Evolutionary conservation across 1,139 yeast genomes (phyloP).

Genomic region (Kodamaea ohmeri): DNA sequence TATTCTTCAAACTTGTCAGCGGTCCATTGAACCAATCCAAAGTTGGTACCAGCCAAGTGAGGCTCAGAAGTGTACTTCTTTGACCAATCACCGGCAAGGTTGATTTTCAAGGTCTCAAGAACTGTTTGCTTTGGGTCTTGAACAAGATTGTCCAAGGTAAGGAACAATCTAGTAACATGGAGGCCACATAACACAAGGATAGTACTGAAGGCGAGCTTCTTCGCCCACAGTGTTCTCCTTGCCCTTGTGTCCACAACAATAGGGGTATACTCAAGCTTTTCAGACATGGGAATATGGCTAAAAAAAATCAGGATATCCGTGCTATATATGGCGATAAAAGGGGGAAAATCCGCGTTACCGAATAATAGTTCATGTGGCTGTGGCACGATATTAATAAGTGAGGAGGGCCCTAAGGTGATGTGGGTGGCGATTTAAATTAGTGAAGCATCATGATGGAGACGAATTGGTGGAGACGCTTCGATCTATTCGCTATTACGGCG

Average conservation of each 20-base stretch:
- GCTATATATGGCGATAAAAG: not conserved
- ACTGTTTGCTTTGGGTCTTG: constrained; percentile 13
- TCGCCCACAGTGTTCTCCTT: constrained; percentile 2
- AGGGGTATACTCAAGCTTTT: constrained; percentile 9
- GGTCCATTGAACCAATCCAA: constrained; percentile 40
- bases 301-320: not conserved
- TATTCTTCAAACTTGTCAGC: constrained; percentile 33
- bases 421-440: too few species aligned
- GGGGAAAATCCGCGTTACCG: not conserved
- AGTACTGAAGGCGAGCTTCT: constrained; percentile 1
- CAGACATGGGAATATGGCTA: constrained; percentile 5
- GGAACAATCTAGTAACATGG: not conserved
- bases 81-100: constrained; percentile 35
- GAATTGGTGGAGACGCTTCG: too few species aligned
- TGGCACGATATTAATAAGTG: not conserved
- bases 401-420: not conserved
- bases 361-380: not conserved
- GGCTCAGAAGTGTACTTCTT: constrained; percentile 31
- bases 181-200: not conserved
- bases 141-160: constrained; percentile 5
- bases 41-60: constrained; percentile 43
- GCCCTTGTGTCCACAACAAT: constrained; percentile 3
- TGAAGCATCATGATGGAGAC: too few species aligned
- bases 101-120: constrained; percentile 21
- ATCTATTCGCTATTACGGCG: too few species aligned